These are phyloP conservation scores for Marasmius tenuissimus DNA, from an alignment of 1,284 basidiomycete species.

Conservation along the genomic window DNA sequence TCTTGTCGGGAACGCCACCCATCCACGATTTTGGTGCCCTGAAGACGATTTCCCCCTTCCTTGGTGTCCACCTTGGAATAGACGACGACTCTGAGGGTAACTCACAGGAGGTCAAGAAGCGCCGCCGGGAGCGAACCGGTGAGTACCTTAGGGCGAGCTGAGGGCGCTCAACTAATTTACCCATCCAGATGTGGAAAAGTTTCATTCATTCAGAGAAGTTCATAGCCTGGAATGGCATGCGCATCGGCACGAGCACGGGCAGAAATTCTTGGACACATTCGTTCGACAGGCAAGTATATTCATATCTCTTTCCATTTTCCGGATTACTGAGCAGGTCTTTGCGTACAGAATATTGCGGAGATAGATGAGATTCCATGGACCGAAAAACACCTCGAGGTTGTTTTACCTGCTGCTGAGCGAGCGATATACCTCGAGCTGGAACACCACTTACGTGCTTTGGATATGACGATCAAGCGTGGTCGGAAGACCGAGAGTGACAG, in stretches of 20 bases:
- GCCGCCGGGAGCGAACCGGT: slow-evolving; percentile 84
- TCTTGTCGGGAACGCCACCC: slow-evolving; percentile 95
- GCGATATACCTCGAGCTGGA: slow-evolving; percentile 97
- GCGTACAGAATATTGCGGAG: slow-evolving; percentile 84
- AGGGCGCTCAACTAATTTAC: slow-evolving; percentile 2
- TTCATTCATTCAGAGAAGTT: slow-evolving; percentile 95
- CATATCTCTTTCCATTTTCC: not conserved
- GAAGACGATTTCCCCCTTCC: slow-evolving; percentile 87
- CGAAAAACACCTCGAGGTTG: slow-evolving; percentile 66
- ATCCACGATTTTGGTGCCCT: slow-evolving; percentile 89
- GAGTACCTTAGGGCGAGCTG: slow-evolving; percentile 16
- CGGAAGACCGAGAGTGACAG: slow-evolving; percentile 91
- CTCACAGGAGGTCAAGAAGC: slow-evolving; percentile 74
- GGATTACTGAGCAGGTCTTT: not conserved
- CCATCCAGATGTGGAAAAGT: slow-evolving; percentile 83
- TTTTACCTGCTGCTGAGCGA: slow-evolving; percentile 89
- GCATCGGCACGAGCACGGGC: slow-evolving; percentile 82
- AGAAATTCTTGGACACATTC: slow-evolving; percentile 81
- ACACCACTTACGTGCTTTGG: slow-evolving; percentile 86
- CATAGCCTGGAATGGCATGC: slow-evolving; percentile 92
- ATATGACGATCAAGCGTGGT: slow-evolving; percentile 83
- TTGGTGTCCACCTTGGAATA: slow-evolving; percentile 85
- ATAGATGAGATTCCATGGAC: slow-evolving; percentile 92
- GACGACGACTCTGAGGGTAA: slow-evolving; percentile 87
- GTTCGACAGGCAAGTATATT: slow-evolving; percentile 70